Conservation (phyloP, 2,329 filamentous ascomycete species). For the Hymenoscyphus repandus region DNA sequence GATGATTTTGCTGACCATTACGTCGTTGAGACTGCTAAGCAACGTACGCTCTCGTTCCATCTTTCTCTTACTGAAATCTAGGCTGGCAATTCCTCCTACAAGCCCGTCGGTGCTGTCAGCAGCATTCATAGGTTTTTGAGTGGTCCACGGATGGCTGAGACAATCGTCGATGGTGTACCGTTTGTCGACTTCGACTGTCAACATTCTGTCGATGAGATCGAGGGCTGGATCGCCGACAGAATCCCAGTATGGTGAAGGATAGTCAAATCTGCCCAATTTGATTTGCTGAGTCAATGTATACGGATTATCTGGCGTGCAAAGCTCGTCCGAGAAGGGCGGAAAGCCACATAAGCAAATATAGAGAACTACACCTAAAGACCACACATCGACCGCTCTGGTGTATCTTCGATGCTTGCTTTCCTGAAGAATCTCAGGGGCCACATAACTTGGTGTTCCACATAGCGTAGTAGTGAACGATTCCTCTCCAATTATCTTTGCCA, state of each 20-base stretch:
- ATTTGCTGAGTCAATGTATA: slow-evolving; percentile 87
- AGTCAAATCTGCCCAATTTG: slow-evolving; percentile 82
- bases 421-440: slow-evolving; percentile 90
- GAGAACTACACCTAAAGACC: slow-evolving; percentile 95
- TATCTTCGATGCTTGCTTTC: slow-evolving; percentile 79
- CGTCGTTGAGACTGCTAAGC: slow-evolving; percentile 74
- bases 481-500: slow-evolving; percentile 97
- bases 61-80: slow-evolving; percentile 82
- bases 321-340: slow-evolving; percentile 93
- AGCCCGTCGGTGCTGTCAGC: slow-evolving; percentile 90
- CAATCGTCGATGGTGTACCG: slow-evolving; percentile 89
- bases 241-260: slow-evolving; percentile 95
- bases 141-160: slow-evolving; percentile 86
- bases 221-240: slow-evolving; percentile 78
- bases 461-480: slow-evolving; percentile 96
- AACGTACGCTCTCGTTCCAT: slow-evolving; percentile 78
- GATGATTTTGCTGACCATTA: slow-evolving; percentile 56
- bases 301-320: slow-evolving; percentile 74
- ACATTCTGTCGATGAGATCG: slow-evolving; percentile 91
- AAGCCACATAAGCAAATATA: slow-evolving; percentile 98
- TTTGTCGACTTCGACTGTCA: slow-evolving; percentile 78
- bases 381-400: slow-evolving; percentile 90
- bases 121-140: slow-evolving; percentile 51
- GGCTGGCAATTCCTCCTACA: slow-evolving; percentile 73
- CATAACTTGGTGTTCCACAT: slow-evolving; percentile 95